Percentiles rank a stretch among this genome's conserved stretches.
Evolutionary conservation across 192 early-diverging fungal genomes (phyloP).

Genomic region (Rhizophagus prolifer): DNA sequence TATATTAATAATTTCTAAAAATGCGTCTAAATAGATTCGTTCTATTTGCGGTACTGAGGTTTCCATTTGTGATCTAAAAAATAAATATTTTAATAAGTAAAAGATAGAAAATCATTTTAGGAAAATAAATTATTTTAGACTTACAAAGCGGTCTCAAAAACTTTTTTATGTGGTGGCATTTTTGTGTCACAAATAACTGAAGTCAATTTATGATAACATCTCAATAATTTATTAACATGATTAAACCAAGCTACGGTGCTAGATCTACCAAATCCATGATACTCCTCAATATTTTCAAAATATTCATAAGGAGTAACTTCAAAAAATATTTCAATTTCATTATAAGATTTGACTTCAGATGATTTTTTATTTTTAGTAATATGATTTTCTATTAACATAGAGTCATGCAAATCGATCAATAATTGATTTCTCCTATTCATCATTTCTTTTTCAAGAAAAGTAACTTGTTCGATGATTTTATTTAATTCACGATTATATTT

Average conservation of each 20-base stretch:
- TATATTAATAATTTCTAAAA: neutral
- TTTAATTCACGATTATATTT: neutral
- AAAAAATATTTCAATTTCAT: too few species aligned
- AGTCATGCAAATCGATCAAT: neutral
- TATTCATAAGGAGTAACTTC: neutral
- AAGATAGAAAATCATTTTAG: neutral
- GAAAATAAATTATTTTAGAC: neutral
- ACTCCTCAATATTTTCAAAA: neutral
- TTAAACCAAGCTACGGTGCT: neutral
- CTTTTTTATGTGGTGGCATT: neutral
- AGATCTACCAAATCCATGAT: neutral
- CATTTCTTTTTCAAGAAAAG: neutral
- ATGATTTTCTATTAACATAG: neutral
- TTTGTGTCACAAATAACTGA: neutral
- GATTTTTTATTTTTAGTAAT: neutral
- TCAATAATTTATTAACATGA: neutral
- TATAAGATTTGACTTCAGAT: neutral
- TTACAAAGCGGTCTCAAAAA: neutral
- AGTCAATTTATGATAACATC: neutral
- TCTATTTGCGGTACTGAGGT: neutral
- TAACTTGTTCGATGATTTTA: neutral
- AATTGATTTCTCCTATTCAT: neutral
- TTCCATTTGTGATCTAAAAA: neutral
- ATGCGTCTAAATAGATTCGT: neutral
- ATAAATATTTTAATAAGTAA: neutral